Evolutionary conservation across 2,329 filamentous ascomycete species (phyloP).

Genomic region (Verticillium klebahnii): DNA sequence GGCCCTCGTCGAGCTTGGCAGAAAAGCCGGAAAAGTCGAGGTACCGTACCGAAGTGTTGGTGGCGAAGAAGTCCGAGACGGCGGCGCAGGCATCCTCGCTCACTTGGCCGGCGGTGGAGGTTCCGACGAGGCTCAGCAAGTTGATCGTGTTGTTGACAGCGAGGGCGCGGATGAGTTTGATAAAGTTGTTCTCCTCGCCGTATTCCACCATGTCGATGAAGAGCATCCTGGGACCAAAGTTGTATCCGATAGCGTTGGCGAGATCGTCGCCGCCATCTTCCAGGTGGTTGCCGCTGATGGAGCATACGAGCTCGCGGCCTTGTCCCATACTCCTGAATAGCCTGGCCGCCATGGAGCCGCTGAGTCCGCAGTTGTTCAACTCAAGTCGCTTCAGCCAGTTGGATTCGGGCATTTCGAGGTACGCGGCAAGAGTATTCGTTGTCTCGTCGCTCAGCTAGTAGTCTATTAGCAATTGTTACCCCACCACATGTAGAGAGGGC

Average conservation of each 20-base stretch:
- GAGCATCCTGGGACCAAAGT: constrained; percentile 43
- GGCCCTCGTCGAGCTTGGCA: constrained; percentile 53
- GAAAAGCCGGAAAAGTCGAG: constrained; percentile 54
- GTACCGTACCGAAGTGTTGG: constrained; percentile 45
- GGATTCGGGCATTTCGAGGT: constrained; percentile 35
- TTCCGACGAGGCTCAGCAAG: constrained; percentile 50
- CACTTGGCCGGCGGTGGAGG: constrained; percentile 41
- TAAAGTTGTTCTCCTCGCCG: constrained; percentile 44
- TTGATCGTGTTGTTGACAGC: constrained; percentile 45
- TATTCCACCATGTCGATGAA: constrained; percentile 57
- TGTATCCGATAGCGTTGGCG: constrained; percentile 40
- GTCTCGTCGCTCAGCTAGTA: constrained; percentile 45
- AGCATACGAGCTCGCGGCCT: constrained; percentile 41
- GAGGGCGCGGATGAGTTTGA: constrained; percentile 44
- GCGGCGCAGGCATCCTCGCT: constrained; percentile 42
- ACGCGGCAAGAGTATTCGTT: constrained; percentile 39
- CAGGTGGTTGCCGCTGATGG: constrained; percentile 47
- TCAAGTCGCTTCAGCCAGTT: constrained; percentile 37
- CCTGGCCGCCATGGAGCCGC: constrained; percentile 42
- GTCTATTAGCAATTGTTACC: constrained; percentile 9
- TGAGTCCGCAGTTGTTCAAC: constrained; percentile 49
- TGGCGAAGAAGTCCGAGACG: constrained; percentile 45
- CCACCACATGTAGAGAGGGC: background rate
- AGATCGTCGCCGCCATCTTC: constrained; percentile 48
- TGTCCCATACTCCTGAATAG: constrained; percentile 47